These are phyloP conservation scores for Jasminum sambac DNA, from an alignment of 257 asterid species.

Conservation along the genomic window DNA sequence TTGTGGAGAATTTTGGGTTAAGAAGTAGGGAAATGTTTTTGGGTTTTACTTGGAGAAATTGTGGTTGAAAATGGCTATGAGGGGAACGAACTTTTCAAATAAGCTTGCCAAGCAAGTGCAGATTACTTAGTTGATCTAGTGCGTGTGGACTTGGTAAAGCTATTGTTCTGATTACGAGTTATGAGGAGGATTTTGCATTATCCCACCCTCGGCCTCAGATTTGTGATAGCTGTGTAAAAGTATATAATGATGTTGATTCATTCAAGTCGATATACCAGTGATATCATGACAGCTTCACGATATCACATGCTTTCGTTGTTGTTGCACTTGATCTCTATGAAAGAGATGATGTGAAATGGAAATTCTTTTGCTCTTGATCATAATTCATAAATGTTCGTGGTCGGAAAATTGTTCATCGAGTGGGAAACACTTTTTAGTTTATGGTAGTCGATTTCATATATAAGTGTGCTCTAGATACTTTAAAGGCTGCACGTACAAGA, in stretches of 20 bases:
- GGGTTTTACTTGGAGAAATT: too few species aligned
- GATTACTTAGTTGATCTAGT: background rate
- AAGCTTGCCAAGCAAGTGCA: too few species aligned
- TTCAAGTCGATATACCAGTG: background rate
- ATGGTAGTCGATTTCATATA: background rate
- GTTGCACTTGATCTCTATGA: background rate
- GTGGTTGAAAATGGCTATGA: too few species aligned
- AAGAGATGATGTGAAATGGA: background rate
- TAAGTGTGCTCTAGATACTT: background rate
- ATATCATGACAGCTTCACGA: background rate
- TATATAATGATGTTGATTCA: background rate
- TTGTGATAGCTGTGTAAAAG: background rate
- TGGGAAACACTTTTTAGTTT: background rate
- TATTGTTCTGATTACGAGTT: background rate
- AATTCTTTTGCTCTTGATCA: background rate
- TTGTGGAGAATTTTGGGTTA: too few species aligned
- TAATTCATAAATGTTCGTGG: background rate
- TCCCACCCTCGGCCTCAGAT: background rate
- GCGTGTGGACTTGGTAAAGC: background rate
- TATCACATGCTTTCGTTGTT: background rate
- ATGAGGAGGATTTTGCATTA: background rate
- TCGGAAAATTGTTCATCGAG: background rate
- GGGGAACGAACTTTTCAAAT: too few species aligned
- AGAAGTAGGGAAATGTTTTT: too few species aligned
- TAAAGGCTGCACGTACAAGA: background rate